These are phyloP conservation scores for Hypoxylon sp. DNA, from an alignment of 2,329 filamentous ascomycete species.

Conservation along the genomic window DNA sequence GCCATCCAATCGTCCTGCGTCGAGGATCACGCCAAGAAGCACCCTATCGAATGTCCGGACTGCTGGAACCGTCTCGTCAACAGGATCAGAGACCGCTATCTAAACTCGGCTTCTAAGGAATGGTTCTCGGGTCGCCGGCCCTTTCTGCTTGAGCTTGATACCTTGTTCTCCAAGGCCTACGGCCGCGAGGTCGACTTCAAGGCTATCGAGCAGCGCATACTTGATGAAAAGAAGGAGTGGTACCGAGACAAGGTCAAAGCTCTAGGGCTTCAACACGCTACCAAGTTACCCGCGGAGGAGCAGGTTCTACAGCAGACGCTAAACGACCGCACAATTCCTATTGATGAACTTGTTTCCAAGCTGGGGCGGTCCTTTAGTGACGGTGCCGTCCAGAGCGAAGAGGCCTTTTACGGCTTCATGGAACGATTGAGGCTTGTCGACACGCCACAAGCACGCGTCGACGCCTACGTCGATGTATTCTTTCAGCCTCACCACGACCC, in stretches of 20 bases:
- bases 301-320: conserved; percentile 41
- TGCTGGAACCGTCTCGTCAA: conserved; percentile 59
- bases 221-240: conserved; percentile 62
- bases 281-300: conserved; percentile 38
- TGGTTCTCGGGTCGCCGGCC: conserved; percentile 61
- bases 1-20: conserved; percentile 54
- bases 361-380: conserved; percentile 39
- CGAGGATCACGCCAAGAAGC: conserved; percentile 52
- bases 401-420: conserved; percentile 45
- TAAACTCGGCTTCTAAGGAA: conserved; percentile 50
- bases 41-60: conserved; percentile 55
- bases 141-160: conserved; percentile 60
- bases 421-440: conserved; percentile 46
- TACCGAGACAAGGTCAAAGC: conserved; percentile 52
- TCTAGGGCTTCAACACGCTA: conserved; percentile 40
- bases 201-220: conserved; percentile 58
- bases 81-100: conserved; percentile 53
- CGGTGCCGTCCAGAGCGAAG: conserved; percentile 32
- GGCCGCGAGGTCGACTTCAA: conserved; percentile 53
- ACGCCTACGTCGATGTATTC: conserved; percentile 53
- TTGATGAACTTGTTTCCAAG: conserved; percentile 40
- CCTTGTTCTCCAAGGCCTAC: conserved; percentile 57
- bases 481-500: conserved; percentile 51
- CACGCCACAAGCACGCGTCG: conserved; percentile 46
- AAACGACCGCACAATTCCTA: conserved; percentile 40